Evolutionary conservation across 2,329 filamentous ascomycete genomes (phyloP).

Genomic region (Neofusicoccum sp.): DNA sequence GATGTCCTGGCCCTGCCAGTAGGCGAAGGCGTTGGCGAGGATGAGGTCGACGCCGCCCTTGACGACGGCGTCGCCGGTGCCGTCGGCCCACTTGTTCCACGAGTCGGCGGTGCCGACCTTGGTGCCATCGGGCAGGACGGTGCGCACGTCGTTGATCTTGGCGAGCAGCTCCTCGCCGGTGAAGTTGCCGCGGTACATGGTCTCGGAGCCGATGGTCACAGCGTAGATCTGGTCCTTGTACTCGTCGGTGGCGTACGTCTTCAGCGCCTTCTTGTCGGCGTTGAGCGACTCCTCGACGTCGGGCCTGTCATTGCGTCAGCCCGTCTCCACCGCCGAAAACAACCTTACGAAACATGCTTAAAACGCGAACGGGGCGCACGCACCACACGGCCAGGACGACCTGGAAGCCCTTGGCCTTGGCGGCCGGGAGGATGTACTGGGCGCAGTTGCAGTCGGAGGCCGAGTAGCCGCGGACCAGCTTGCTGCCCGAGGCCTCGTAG

Average conservation of each 20-base stretch:
- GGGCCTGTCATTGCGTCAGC: conserved; percentile 48
- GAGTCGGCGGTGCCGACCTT: conserved; percentile 70
- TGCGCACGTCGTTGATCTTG: conserved; percentile 65
- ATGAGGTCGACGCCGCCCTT: conserved; percentile 62
- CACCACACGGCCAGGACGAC: conserved; percentile 73
- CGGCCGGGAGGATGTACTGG: conserved; percentile 65
- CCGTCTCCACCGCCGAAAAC: neutral
- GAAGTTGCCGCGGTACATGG: conserved; percentile 69
- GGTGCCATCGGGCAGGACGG: conserved; percentile 50
- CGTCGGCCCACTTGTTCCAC: conserved; percentile 73
- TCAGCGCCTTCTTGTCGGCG: conserved; percentile 62
- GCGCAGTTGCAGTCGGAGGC: conserved; percentile 68
- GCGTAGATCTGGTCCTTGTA: conserved; percentile 64
- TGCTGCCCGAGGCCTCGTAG: conserved; percentile 52
- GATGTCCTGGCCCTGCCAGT: conserved; percentile 68
- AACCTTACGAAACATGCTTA: conserved; percentile 11
- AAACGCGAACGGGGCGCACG: conserved; percentile 26
- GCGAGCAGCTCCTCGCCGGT: conserved; percentile 61
- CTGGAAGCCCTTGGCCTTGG: conserved; percentile 65
- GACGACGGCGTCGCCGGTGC: conserved; percentile 67
- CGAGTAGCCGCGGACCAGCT: conserved; percentile 67
- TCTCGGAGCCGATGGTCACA: conserved; percentile 72
- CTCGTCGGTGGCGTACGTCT: conserved; percentile 48
- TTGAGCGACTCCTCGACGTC: conserved; percentile 65
- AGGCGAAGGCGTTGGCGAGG: conserved; percentile 70